Base-by-base conservation (phyloP, 768 basidiomycete species). In the Gloeopeniophorella convolvens region DNA sequence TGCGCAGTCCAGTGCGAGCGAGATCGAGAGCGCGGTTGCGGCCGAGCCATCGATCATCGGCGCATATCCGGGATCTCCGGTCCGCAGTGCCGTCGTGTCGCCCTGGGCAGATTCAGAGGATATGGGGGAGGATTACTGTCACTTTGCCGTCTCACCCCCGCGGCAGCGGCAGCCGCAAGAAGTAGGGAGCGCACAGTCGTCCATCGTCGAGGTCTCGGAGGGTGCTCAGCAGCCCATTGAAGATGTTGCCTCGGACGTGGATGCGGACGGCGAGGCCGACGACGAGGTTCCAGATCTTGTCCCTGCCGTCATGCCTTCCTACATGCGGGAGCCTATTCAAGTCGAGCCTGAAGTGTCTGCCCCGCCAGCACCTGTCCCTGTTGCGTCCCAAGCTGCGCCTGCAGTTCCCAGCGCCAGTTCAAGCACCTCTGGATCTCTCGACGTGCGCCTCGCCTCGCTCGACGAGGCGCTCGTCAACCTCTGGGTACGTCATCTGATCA, bases 21-120 rank as follows among this genome's bases (percentile, higher is more conserved):
- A 51, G 28, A 28, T 59, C 28, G 61, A 56, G n/a, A n/a, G n/a
- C 41, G 52, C n/a, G 6, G 59, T 57, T 26, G 50, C 59, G 13
- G 24, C 55, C 5, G 75, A 76, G 18, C 73, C 71, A 20, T 58
- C 59, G 34, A 56, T 75, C 6, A 59, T 76, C 11, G 74, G 72
- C 21, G 72, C 72, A 23, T 76, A 73, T 70, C 71, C 74, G 10
- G 55, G 50, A 47, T 70, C 69, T 10, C 66, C 67, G 4, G 28
- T 48, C 33, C 35, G 65, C 63, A 6, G 60, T 65, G 27, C 70
- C 68, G n/a, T 65, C 66, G 27, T 56, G 41, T 24, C 53, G 11
- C 31, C 39, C 15, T 57, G 43, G 43, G 16, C 26, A 18, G 27
- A 21, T 15, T 34, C 45, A 41, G 46, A 46, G 24, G 40, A 46